Percentiles rank a stretch among this genome's conserved stretches.
Conservation (phyloP, 768 basidiomycete species). For the Lentinus brumalis region DNA sequence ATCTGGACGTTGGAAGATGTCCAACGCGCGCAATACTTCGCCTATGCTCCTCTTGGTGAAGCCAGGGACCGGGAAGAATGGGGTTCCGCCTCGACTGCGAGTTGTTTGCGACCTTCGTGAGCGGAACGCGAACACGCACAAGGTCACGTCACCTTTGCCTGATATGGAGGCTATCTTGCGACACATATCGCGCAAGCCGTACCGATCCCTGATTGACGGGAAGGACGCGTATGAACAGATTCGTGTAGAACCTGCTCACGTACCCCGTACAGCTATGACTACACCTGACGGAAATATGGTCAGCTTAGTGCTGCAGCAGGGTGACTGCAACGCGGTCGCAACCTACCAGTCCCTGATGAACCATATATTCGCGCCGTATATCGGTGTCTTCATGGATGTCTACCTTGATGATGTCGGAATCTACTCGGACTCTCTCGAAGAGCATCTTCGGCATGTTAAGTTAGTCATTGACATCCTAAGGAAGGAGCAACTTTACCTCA, state of each 20-base stretch:
- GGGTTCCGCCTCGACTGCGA: conserved; percentile 8
- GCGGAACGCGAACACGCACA: conserved; percentile 35
- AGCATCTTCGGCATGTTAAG: conserved; percentile 33
- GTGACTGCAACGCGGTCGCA: conserved; percentile 33
- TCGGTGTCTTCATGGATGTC: conserved; percentile 35
- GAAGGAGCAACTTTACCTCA: conserved; percentile 40
- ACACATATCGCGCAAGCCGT: conserved; percentile 22
- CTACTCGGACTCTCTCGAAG: conserved; percentile 32
- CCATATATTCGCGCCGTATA: conserved; percentile 34
- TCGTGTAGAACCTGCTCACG: conserved; percentile 24
- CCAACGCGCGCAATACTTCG: conserved; percentile 29
- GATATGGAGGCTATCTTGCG: conserved; percentile 28
- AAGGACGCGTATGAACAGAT: conserved; percentile 36
- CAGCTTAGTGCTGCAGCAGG: conserved; percentile 34
- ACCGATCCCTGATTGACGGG: conserved; percentile 29
- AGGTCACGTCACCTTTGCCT: conserved; percentile 30
- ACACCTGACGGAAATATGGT: conserved; percentile 34
- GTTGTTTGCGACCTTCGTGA: conserved; percentile 25
- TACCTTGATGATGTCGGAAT: conserved; percentile 40
- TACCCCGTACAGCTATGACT: conserved; percentile 26
- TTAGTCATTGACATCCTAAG: conserved; percentile 38
- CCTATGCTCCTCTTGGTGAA: conserved; percentile 40
- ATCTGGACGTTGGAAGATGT: conserved; percentile 35
- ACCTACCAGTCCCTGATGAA: conserved; percentile 49
- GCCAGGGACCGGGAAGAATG: conserved; percentile 14